Evolutionary conservation across 805 yeast genomes (phyloP).

Genomic region (Nakazawaea anatomiae): DNA sequence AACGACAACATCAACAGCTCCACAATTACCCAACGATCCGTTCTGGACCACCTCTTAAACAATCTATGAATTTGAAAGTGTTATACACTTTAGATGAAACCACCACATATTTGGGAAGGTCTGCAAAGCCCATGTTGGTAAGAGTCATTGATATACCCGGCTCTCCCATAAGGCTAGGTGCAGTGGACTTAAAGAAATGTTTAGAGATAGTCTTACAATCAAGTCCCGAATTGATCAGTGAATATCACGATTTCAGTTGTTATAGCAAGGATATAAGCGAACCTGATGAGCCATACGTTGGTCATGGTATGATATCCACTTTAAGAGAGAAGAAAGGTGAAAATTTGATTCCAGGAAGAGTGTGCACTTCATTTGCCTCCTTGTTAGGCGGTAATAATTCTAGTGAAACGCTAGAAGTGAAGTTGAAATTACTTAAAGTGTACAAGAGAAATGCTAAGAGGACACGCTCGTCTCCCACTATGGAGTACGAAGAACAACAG

Average conservation of each 20-base stretch:
- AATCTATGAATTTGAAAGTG: conserved; percentile 22
- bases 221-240: conserved; percentile 36
- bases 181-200: conserved; percentile 37
- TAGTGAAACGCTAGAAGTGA: conserved; percentile 50
- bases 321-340: conserved; percentile 17
- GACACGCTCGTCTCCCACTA: conserved; percentile 2
- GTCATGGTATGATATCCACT: conserved; percentile 35
- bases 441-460: conserved; percentile 4
- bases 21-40: background rate
- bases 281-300: conserved; percentile 46
- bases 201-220: conserved; percentile 38
- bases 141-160: conserved; percentile 37
- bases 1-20: background rate
- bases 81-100: conserved; percentile 36
- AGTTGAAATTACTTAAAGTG: conserved; percentile 35
- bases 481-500: background rate
- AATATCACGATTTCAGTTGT: conserved; percentile 40
- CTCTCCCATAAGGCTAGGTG: conserved; percentile 32
- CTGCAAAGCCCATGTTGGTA: conserved; percentile 28
- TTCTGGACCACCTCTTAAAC: conserved; percentile 4
- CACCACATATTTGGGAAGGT: conserved; percentile 37
- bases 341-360: conserved; percentile 47
- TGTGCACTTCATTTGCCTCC: conserved; percentile 48
- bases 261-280: conserved; percentile 43
- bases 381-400: conserved; percentile 29